These are phyloP conservation scores for Penicillium canariense DNA, from an alignment of 495 filamentous ascomycete genomes.

Conservation along the genomic window DNA sequence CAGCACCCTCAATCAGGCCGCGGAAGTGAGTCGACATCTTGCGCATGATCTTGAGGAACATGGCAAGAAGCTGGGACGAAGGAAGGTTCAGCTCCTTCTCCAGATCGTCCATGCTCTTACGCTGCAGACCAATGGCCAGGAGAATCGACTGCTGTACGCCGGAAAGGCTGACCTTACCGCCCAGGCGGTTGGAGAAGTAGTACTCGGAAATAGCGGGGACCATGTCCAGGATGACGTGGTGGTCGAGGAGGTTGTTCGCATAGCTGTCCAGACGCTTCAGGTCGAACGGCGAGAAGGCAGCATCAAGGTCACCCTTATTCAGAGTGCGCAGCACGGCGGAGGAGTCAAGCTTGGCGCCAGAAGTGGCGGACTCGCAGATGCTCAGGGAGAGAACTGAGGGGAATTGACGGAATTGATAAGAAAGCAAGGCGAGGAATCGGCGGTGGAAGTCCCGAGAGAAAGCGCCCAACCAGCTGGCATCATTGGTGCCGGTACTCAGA, in stretches of 20 bases:
- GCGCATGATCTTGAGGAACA: conserved; percentile 93
- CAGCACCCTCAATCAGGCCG: conserved; percentile 67
- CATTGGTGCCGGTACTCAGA: conserved; percentile 55
- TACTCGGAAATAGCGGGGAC: conserved; percentile 75
- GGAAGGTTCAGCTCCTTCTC: conserved; percentile 76
- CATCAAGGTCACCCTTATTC: conserved; percentile 70
- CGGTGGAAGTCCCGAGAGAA: conserved; percentile 91
- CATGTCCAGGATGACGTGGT: conserved; percentile 95
- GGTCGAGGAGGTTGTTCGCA: conserved; percentile 93
- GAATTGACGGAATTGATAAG: conserved; percentile 89
- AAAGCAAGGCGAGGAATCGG: conserved; percentile 81
- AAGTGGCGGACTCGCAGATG: conserved; percentile 80
- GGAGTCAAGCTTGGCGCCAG: conserved; percentile 61
- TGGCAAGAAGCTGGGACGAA: conserved; percentile 79
- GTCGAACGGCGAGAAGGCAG: conserved; percentile 81
- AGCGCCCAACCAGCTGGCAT: conserved; percentile 80
- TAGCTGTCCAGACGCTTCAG: conserved; percentile 92
- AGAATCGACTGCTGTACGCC: conserved; percentile 82
- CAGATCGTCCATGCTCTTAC: conserved; percentile 77
- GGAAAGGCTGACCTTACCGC: conserved; percentile 61
- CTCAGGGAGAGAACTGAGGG: conserved; percentile 76
- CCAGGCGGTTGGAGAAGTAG: conserved; percentile 78
- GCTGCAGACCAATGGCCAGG: conserved; percentile 83
- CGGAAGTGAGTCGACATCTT: conserved; percentile 80
- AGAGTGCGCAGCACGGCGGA: conserved; percentile 52